A percentile compares a stretch with the other conserved stretches of the same genome.
phyloP scores from a whole-genome alignment of 257 asterid genomes.

The Apocynum venetum region DNA sequence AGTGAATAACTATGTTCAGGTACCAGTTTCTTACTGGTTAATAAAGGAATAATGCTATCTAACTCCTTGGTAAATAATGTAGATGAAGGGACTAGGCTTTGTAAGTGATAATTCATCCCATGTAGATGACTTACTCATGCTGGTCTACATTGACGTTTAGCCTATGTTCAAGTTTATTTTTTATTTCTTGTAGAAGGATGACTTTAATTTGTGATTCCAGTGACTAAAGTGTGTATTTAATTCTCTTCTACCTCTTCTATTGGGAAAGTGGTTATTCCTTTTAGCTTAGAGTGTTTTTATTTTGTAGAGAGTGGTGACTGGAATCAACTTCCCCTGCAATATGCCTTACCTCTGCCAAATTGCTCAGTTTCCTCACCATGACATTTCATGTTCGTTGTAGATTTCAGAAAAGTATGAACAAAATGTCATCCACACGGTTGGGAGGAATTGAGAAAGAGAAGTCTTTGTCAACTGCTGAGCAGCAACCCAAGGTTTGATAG shows the following conservation, averaged over 20 bases:
- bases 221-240: background rate
- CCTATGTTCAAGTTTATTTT: background rate
- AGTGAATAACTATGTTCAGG: no score
- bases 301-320: background rate
- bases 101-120: background rate
- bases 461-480: constrained; percentile 26
- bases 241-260: background rate
- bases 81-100: no score
- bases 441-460: constrained; percentile 23
- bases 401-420: background rate
- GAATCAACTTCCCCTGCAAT: background rate
- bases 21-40: no score
- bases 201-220: background rate
- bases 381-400: background rate
- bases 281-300: background rate
- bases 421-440: constrained; percentile 35
- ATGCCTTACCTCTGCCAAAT: background rate
- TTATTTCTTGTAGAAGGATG: background rate
- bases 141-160: background rate
- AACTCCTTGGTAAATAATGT: no score
- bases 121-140: background rate
- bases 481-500: constrained; percentile 40
- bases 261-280: background rate
- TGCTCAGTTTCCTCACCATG: background rate
- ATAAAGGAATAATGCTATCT: no score